A percentile compares a stretch with the other conserved stretches of the same genome.
Evolutionary conservation across 352 stramenopile genomes (phyloP).

Genomic region (Elongisporangium senticosum): DNA sequence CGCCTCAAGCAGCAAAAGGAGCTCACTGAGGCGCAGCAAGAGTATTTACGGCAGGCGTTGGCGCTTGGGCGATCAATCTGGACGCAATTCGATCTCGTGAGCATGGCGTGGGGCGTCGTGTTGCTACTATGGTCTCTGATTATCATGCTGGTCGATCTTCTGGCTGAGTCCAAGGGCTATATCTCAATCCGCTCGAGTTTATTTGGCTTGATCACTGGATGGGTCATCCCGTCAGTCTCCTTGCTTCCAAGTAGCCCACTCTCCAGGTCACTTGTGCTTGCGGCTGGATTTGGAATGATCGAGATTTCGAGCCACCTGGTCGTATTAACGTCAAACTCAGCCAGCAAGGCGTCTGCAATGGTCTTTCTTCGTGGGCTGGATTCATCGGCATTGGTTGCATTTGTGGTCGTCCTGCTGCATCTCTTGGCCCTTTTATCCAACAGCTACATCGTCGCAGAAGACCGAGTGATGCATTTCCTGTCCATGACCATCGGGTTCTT

Average conservation of each 20-base stretch:
- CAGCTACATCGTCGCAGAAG: conserved; percentile 81
- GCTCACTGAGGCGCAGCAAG: conserved; percentile 33
- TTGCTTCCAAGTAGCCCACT: conserved; percentile 8
- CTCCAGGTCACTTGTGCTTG: conserved; percentile 6
- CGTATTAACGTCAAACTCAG: background rate
- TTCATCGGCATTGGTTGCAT: conserved; percentile 13
- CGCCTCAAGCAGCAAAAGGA: conserved; percentile 29
- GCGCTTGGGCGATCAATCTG: conserved; percentile 70
- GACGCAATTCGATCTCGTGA: conserved; percentile 84
- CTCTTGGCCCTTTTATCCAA: conserved; percentile 70
- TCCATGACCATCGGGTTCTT: conserved; percentile 45
- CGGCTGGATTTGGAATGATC: conserved; percentile 3
- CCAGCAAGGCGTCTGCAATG: conserved; percentile 7
- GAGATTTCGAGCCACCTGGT: background rate
- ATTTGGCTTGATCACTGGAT: conserved; percentile 1
- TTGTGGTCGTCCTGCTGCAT: conserved; percentile 53
- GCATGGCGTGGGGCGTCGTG: conserved; percentile 63
- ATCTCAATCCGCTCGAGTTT: conserved; percentile 2
- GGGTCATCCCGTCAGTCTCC: conserved; percentile 7
- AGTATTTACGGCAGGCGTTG: conserved; percentile 61
- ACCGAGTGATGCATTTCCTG: conserved; percentile 67
- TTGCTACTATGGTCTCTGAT: conserved; percentile 41
- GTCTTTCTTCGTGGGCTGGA: background rate
- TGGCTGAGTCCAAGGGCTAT: background rate
- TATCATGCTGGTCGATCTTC: conserved; percentile 5